A percentile compares a stretch with the other conserved stretches of the same genome.
Evolutionary conservation across 768 basidiomycete species (phyloP).

Genomic region (Tubosaeta sp.): DNA sequence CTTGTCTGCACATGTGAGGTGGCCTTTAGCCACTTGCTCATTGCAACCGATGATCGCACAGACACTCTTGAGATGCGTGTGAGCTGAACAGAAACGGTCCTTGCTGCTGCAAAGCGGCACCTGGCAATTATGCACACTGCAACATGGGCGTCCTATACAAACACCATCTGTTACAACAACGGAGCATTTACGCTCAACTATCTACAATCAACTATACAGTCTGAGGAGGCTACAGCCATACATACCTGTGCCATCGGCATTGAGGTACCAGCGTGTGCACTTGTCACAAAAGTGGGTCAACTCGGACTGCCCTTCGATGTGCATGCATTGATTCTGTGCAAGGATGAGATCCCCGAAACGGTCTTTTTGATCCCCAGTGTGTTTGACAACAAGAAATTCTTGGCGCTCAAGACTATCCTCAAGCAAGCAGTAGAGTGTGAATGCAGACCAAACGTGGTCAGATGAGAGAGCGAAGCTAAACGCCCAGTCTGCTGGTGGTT

Average conservation of each 20-base stretch:
- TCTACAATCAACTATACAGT: too few species aligned
- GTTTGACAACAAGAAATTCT: neutral
- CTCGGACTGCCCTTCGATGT: neutral
- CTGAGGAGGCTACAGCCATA: too few species aligned
- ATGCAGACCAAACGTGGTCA: neutral
- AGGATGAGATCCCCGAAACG: neutral
- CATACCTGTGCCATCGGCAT: neutral
- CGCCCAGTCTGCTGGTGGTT: neutral
- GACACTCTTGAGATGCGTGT: accelerated
- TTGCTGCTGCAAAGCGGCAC: neutral
- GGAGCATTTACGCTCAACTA: neutral
- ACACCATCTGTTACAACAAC: neutral
- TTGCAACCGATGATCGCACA: neutral
- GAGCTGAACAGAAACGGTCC: neutral
- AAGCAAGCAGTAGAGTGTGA: neutral
- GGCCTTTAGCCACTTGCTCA: neutral
- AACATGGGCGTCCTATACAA: conserved; percentile 5
- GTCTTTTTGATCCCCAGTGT: neutral
- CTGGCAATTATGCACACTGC: neutral
- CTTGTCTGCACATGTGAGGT: too few species aligned
- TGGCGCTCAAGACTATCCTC: neutral
- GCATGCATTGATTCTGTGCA: neutral
- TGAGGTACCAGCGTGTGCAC: neutral
- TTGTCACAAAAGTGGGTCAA: neutral
- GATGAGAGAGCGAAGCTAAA: neutral